Evolutionary conservation across 2,329 filamentous ascomycete species (phyloP).

Genomic region (Massarina eburnea): DNA sequence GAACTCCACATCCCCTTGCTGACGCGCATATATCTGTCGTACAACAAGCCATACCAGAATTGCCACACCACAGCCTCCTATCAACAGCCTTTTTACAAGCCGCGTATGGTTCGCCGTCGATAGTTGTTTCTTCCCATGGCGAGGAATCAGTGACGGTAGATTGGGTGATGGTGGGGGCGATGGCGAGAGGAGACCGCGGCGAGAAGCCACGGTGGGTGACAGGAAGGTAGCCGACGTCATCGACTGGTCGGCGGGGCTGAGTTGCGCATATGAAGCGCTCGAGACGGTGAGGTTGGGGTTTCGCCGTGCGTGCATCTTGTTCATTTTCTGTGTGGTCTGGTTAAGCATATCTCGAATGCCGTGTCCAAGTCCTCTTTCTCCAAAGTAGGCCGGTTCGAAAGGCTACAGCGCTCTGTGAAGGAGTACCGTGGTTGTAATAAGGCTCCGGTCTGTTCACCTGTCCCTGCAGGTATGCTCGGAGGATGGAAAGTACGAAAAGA

Average conservation of each 20-base stretch:
- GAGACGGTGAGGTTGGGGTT: slow-evolving; percentile 52
- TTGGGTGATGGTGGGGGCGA: slow-evolving; percentile 71
- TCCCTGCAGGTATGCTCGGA: slow-evolving; percentile 25
- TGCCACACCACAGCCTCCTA: slow-evolving; percentile 54
- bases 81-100: slow-evolving; percentile 58
- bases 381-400: slow-evolving; percentile 12
- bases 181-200: slow-evolving; percentile 64
- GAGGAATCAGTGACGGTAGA: slow-evolving; percentile 67
- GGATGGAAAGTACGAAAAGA: slow-evolving; percentile 23
- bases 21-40: slow-evolving; percentile 31
- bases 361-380: slow-evolving; percentile 10
- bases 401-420: slow-evolving; percentile 2
- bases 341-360: slow-evolving; percentile 31
- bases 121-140: slow-evolving; percentile 64
- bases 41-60: slow-evolving; percentile 56
- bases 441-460: slow-evolving; percentile 17
- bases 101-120: slow-evolving; percentile 56
- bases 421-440: slow-evolving; percentile 6
- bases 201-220: slow-evolving; percentile 36
- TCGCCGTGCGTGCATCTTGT: slow-evolving; percentile 49
- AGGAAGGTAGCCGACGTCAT: slow-evolving; percentile 41
- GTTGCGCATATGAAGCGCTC: slow-evolving; percentile 37
- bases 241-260: slow-evolving; percentile 27
- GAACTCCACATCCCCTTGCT: slow-evolving; percentile 12
- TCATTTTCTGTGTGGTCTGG: slow-evolving; percentile 37